A percentile compares a stretch with the other conserved stretches of the same genome.
phyloP scores from a whole-genome alignment of 2,329 filamentous ascomycete species.

The Penicillium nordicum region DNA sequence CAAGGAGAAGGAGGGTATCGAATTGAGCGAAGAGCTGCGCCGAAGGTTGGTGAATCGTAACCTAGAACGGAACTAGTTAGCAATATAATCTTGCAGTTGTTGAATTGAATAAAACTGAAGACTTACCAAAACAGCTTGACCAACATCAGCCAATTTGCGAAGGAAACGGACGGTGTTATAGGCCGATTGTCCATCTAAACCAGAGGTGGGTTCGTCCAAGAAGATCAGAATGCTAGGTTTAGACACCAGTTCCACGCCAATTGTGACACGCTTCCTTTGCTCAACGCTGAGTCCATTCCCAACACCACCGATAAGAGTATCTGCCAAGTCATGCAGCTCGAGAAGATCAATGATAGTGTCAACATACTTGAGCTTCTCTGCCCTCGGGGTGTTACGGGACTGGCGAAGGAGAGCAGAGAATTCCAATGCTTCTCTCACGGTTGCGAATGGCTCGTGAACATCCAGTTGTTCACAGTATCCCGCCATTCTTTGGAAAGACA shows the following conservation, averaged over 20 bases:
- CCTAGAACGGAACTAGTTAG: conserved; percentile 27
- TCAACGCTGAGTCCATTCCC: conserved; percentile 54
- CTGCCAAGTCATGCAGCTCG: conserved; percentile 59
- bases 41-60: conserved; percentile 66
- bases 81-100: background rate
- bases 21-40: conserved; percentile 64
- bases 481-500: conserved; percentile 61
- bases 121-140: conserved; percentile 57
- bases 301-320: conserved; percentile 53
- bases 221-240: conserved; percentile 64
- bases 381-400: conserved; percentile 45
- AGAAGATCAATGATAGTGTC: conserved; percentile 60
- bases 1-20: conserved; percentile 63
- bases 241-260: conserved; percentile 66
- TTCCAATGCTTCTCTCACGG: conserved; percentile 61
- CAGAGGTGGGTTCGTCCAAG: conserved; percentile 66
- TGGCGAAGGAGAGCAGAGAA: conserved; percentile 64
- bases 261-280: conserved; percentile 64
- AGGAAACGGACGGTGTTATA: conserved; percentile 63
- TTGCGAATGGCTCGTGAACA: conserved; percentile 62
- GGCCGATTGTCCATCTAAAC: conserved; percentile 63
- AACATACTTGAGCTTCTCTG: conserved; percentile 61
- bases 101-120: background rate
- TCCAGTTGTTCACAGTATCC: conserved; percentile 67
- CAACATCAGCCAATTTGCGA: conserved; percentile 59